Percentiles rank a stretch among this genome's conserved stretches.
phyloP scores from a whole-genome alignment of 2,329 filamentous ascomycete genomes.

The Arthrobotrys pseudoclavata region DNA sequence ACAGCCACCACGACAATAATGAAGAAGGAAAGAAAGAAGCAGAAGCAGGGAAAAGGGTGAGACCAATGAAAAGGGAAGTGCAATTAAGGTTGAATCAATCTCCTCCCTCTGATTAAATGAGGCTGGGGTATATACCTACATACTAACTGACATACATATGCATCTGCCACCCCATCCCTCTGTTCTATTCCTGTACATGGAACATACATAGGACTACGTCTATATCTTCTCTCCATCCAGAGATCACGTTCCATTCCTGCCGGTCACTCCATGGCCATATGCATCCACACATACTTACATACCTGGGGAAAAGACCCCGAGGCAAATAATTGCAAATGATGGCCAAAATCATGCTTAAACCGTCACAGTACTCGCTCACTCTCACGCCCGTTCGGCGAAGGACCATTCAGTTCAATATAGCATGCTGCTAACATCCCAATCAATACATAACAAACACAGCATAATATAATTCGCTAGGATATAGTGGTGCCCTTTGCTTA shows the following conservation, averaged over 20 bases:
- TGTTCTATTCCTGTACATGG: background rate
- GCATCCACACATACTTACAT: no score
- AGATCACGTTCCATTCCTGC: constrained; percentile 47
- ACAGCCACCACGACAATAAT: background rate
- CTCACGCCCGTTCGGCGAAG: constrained; percentile 42
- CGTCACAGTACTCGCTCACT: constrained; percentile 27
- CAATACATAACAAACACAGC: background rate
- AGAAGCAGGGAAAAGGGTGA: constrained; percentile 35
- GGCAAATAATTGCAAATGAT: background rate
- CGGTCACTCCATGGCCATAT: constrained; percentile 11
- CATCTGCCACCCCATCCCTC: constrained; percentile 2
- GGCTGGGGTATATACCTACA: constrained; percentile 34
- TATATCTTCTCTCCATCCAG: background rate
- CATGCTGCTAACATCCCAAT: background rate
- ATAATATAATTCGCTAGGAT: constrained; percentile 41
- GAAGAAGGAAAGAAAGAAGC: constrained; percentile 20
- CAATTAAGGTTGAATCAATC: constrained; percentile 48
- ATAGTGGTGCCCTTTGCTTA: constrained; percentile 37
- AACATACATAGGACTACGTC: background rate
- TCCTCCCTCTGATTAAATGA: constrained; percentile 30
- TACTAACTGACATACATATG: background rate
- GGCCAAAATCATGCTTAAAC: constrained; percentile 34
- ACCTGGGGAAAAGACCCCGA: background rate
- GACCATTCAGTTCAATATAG: constrained; percentile 28
- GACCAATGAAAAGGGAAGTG: constrained; percentile 33